Evolutionary conservation across 1,284 basidiomycete genomes (phyloP).

Genomic region (Rhodofomes roseus): DNA sequence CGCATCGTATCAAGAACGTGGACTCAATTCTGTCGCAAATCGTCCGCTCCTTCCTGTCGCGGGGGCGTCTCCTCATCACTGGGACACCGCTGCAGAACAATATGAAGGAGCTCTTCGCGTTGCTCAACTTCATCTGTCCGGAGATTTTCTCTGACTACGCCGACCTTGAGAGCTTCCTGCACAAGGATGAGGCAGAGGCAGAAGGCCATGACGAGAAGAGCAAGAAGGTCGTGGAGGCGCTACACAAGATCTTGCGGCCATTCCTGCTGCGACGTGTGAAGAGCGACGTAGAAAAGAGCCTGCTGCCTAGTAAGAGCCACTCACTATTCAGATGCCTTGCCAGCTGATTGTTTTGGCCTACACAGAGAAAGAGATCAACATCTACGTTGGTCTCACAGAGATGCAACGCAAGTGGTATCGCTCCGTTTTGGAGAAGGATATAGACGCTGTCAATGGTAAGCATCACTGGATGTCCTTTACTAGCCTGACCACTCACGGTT

Average conservation of each 20-base stretch:
- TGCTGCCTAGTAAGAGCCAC: slow-evolving; percentile 79
- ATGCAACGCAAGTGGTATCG: slow-evolving; percentile 99
- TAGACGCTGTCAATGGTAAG: slow-evolving; percentile 93
- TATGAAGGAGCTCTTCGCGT: slow-evolving; percentile 93
- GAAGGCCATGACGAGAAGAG: slow-evolving; percentile 85
- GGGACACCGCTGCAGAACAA: slow-evolving; percentile 98
- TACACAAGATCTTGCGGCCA: slow-evolving; percentile 95
- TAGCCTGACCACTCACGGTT: background rate
- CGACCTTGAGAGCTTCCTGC: slow-evolving; percentile 73
- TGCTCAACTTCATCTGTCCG: slow-evolving; percentile 93
- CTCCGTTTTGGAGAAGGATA: slow-evolving; percentile 96
- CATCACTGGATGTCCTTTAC: background rate
- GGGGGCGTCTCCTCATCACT: slow-evolving; percentile 91
- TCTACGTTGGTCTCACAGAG: slow-evolving; percentile 96
- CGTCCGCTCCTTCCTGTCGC: slow-evolving; percentile 86
- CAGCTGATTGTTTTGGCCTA: slow-evolving; percentile 9
- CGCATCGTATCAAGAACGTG: slow-evolving; percentile 99
- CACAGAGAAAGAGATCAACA: slow-evolving; percentile 97
- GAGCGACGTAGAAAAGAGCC: slow-evolving; percentile 94
- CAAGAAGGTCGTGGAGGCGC: slow-evolving; percentile 93
- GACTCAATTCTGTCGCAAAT: slow-evolving; percentile 96
- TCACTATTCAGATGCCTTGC: background rate
- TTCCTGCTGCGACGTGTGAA: slow-evolving; percentile 96
- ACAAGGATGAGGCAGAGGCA: slow-evolving; percentile 72
- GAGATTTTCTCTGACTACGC: slow-evolving; percentile 77